phyloP scores from a whole-genome alignment of 768 basidiomycete species.

The Collybia sordida region DNA sequence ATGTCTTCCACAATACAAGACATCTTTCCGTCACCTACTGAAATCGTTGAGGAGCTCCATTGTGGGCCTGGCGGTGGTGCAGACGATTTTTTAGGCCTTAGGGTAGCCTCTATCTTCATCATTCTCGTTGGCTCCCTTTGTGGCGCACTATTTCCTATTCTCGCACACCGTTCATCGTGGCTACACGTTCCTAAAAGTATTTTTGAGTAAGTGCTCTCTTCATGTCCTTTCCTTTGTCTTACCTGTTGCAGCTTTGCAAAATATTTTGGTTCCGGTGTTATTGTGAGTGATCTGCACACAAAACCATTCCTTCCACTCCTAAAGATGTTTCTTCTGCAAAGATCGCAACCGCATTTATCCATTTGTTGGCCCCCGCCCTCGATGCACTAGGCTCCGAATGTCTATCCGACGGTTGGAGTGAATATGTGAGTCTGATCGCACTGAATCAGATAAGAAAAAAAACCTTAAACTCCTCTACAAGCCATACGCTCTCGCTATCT shows the following conservation, averaged over 20 bases:
- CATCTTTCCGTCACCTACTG: conserved; percentile 5
- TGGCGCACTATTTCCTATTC: conserved; percentile 73
- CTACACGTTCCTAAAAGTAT: conserved; percentile 56
- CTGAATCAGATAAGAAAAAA: background rate
- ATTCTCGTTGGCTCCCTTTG: conserved; percentile 57
- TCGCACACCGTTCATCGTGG: conserved; percentile 51
- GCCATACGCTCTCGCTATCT: conserved; percentile 83
- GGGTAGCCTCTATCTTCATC: conserved; percentile 75
- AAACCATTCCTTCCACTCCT: conserved; percentile 6
- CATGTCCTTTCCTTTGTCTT: background rate
- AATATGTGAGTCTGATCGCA: conserved; percentile 57
- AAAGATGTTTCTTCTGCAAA: conserved; percentile 22
- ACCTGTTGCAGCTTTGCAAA: conserved; percentile 64
- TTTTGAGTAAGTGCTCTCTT: conserved; percentile 59
- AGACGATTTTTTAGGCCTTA: conserved; percentile 46
- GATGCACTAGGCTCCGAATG: conserved; percentile 71
- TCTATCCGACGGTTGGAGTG: conserved; percentile 64
- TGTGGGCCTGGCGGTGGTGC: conserved; percentile 58
- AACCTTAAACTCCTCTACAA: conserved; percentile 24
- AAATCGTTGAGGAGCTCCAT: conserved; percentile 21
- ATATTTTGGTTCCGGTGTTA: conserved; percentile 89
- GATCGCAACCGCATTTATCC: conserved; percentile 91
- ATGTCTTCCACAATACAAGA: conserved; percentile 1
- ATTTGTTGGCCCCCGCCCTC: conserved; percentile 75
- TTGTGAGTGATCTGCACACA: conserved; percentile 44